Conservation (phyloP, 2,329 filamentous ascomycete genomes). For the Verticillium tricorpus region DNA sequence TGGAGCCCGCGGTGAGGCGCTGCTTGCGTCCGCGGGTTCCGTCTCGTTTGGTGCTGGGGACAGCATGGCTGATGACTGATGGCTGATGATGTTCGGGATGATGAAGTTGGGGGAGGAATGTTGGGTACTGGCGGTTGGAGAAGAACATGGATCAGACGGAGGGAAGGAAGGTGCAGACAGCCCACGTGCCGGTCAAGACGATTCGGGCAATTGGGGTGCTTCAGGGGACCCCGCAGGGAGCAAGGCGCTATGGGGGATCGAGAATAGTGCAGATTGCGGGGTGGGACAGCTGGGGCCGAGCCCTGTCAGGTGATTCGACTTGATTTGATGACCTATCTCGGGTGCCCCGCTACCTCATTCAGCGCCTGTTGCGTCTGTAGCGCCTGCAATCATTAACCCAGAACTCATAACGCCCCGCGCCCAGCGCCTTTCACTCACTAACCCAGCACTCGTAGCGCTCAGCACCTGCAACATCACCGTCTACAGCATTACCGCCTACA, state of each 20-base stretch:
- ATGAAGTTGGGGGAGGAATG: not conserved
- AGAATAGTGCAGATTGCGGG: not conserved
- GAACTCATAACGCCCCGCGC: no score
- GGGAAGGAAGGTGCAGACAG: not conserved
- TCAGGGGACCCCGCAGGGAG: not conserved
- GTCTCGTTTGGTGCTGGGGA: not conserved
- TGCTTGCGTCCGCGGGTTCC: not conserved
- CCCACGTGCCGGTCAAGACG: not conserved
- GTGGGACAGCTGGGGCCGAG: not conserved
- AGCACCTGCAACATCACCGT: no score
- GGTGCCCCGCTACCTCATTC: no score
- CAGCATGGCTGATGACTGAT: not conserved
- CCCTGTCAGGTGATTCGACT: no score
- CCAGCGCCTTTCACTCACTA: no score
- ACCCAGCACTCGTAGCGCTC: no score
- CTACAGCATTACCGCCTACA: no score
- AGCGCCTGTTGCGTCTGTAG: no score
- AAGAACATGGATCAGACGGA: not conserved
- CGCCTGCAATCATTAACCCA: no score
- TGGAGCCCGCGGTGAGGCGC: not conserved
- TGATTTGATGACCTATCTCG: no score
- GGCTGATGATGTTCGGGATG: not conserved
- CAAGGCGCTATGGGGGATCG: not conserved
- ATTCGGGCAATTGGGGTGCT: not conserved
- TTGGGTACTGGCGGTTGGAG: not conserved